A percentile compares a stretch with the other conserved stretches of the same genome.
phyloP scores from a whole-genome alignment of 768 basidiomycete genomes.

The Lactarius trivialis region DNA sequence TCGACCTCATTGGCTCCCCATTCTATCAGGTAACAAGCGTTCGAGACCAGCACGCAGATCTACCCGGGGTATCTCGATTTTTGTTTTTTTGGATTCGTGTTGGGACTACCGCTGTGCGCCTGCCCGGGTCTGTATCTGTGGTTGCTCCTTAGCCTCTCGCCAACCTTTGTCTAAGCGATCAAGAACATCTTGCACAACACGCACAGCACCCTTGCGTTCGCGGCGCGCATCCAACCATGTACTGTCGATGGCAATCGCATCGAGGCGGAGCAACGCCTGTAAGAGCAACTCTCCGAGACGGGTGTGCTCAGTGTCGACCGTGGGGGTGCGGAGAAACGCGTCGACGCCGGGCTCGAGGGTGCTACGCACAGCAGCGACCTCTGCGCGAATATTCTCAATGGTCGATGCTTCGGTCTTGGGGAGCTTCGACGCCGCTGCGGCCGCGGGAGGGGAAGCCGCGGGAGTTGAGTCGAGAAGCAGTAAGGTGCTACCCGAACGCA shows the following conservation, averaged over 20 bases:
- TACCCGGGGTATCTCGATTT: conserved; percentile 2
- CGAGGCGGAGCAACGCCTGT: conserved; percentile 81
- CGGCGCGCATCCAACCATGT: conserved; percentile 74
- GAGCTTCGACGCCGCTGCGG: conserved; percentile 26
- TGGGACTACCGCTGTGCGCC: conserved; percentile 2
- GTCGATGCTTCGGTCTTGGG: conserved; percentile 44
- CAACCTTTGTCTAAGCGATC: conserved; percentile 74
- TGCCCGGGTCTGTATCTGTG: background rate
- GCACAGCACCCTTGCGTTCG: conserved; percentile 82
- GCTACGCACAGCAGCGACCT: conserved; percentile 44
- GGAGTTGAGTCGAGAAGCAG: conserved; percentile 45
- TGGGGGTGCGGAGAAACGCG: conserved; percentile 35
- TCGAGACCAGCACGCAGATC: background rate
- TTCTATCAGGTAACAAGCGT: conserved; percentile 2
- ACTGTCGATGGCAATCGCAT: conserved; percentile 67
- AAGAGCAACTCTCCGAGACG: conserved; percentile 77
- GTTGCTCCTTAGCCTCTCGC: conserved; percentile 28
- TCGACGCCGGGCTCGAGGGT: conserved; percentile 53
- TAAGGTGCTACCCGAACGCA: conserved; percentile 63
- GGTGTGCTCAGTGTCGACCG: conserved; percentile 36
- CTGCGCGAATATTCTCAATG: conserved; percentile 49
- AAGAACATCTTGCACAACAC: conserved; percentile 74
- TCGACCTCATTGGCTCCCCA: conserved; percentile 1
- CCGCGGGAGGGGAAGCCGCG: conserved; percentile 25
- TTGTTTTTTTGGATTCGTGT: background rate